Base-by-base conservation (phyloP, 2,329 filamentous ascomycete species). In the Sporothrix mexicana region DNA sequence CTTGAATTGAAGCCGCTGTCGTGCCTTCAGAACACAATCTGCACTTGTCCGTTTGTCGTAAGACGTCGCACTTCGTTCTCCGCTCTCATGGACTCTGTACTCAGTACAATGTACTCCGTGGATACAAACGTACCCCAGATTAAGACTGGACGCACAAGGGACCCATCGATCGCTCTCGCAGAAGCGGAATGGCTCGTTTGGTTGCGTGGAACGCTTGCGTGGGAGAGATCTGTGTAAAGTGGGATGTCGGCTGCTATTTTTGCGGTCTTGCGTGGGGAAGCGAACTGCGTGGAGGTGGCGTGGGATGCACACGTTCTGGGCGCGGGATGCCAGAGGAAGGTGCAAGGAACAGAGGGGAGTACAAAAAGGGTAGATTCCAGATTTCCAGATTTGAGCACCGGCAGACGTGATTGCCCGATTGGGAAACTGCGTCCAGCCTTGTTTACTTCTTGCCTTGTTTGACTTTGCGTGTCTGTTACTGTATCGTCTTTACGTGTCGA, bases 221-320 rank as follows among this genome's bases (percentile, higher is more conserved):
- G 36, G 17, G 59, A 43, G 30, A 36, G 30, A 7, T 6, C 30
- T 36, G 30, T 30, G 30, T 36, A 36, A 10, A 59, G 55, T 36
- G 55, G 25, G 55, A 20, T 36, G 30, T 36, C 2, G 3, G 51
- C 51, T 9, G 15, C 51, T 55, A 23, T 23, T 55, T 23, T 55
- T 30, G 23, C 2, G 1, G 15, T 66, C 10, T 47, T 66, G 12
- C 61, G 61, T 66, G 61, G 61, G 61, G 41, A 47, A 36, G 30
- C 30, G 2, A 36, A 5, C 5, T 23, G 59, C 61, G 61, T 66
- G 61, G 61, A 66, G 61, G 61, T 41, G 61, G 61, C 61, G 61
- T 66, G 61, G 41, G 61, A 66, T 66, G 61, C n/a, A 13, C 59
- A 6, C 17, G 10, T 64, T 66, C 20, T 47, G 41, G 41, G 61